Evolutionary conservation across 164 flowering plant genomes (phyloP).

Genomic region (Euptelea pleiosperma): DNA sequence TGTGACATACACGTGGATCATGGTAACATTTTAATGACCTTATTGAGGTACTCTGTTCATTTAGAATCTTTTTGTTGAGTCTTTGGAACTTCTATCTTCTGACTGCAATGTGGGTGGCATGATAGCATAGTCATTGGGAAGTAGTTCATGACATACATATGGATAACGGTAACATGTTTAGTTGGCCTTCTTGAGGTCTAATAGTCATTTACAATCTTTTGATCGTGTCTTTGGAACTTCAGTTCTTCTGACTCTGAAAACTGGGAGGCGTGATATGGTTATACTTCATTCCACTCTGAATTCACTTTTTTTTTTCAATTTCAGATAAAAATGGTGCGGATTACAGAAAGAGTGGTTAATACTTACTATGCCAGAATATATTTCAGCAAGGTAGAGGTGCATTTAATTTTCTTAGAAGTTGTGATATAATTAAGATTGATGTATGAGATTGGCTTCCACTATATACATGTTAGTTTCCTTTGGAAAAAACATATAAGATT

Average conservation of each 20-base stretch:
- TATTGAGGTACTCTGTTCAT: too few species aligned
- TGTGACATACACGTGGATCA: too few species aligned
- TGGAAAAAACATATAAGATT: neutral
- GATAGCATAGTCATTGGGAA: neutral
- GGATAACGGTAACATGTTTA: neutral
- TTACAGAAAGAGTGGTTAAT: slow-evolving; percentile 63
- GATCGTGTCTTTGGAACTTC: neutral
- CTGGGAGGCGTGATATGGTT: neutral
- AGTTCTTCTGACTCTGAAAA: neutral
- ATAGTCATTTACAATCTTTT: neutral
- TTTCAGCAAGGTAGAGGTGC: slow-evolving; percentile 54
- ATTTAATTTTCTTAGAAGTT: neutral
- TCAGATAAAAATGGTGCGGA: slow-evolving; percentile 71
- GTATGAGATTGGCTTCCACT: neutral
- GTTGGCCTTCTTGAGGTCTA: neutral
- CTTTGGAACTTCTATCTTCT: too few species aligned
- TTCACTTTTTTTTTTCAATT: neutral
- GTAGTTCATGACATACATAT: neutral
- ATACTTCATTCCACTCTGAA: neutral
- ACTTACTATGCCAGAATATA: slow-evolving; percentile 62
- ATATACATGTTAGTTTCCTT: neutral
- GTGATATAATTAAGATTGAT: neutral
- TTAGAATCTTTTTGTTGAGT: too few species aligned
- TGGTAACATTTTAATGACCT: too few species aligned
- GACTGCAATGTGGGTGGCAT: too few species aligned